Evolutionary conservation across 768 basidiomycete genomes (phyloP), one percentile per base, ranked within the genome.

Genomic region (Dictyophora rubrovolvata): DNA sequence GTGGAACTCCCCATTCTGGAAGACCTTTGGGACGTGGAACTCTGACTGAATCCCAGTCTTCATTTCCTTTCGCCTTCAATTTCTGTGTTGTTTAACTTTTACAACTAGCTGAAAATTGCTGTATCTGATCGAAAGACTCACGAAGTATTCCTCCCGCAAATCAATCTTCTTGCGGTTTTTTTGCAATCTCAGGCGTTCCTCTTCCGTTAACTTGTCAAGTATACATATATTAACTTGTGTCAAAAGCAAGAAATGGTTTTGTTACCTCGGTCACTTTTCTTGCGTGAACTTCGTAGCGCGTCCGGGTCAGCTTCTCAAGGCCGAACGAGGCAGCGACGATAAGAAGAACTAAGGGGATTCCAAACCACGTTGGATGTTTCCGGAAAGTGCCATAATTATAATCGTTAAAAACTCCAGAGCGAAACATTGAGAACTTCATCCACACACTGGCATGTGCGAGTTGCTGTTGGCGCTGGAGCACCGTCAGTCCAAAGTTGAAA

Each of bases 101-200:
- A 22, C n/a, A 16, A n/a, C 1, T 10, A 16, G 23, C 51, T 28
- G 34, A 20, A 48, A 42, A 42, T 4, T 12, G 42, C 10, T 42
- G 4, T 42, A 42, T 42, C 16, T 2, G 7, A 36, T 23, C 22
- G 2, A n/a, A 28, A 22, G 2, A 84, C 92, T 72, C 72, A 96
- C 94, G 68, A 86, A 97, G 71, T 98, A 99, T 68, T 96, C 94
- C 69, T 97, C 95, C 56, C 91, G 76, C 17, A 96, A 88, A 71
- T 98, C 94, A 60, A 96, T 85, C 74, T 83, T 87, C 73, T 85
- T 87, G 71, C 86, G 78, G 56, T 74, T 74, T 67, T 77, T 81
- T 62, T 85, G 77, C 65, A 93, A 74, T 10, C 83, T 79, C 20
- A 94, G 75, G 62, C 89, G 86, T 64, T 93, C 83, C 68, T 93